phyloP scores from a whole-genome alignment of 108 stramenopile species.

The Cafeteria roenbergensis region DNA sequence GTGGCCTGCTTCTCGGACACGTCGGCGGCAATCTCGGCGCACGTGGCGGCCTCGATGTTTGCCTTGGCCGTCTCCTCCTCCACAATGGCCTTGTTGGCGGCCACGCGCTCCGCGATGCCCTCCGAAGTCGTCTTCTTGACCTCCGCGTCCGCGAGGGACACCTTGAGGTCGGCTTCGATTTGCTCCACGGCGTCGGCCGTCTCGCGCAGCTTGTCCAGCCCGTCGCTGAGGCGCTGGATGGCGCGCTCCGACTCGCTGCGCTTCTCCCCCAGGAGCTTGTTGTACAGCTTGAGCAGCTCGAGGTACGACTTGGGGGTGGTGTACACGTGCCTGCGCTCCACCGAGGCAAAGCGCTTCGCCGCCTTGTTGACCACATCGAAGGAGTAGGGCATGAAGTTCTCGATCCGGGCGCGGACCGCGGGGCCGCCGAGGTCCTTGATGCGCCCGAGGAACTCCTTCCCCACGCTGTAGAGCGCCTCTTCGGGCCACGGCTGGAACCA shows the following conservation, averaged over 20 bases:
- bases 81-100: conserved; percentile 57
- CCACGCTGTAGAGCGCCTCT: conserved; percentile 50
- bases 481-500: conserved; percentile 65
- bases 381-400: conserved; percentile 56
- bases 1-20: conserved; percentile 47
- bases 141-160: conserved; percentile 59
- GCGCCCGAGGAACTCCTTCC: conserved; percentile 31
- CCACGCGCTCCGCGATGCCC: conserved; percentile 61
- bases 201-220: conserved; percentile 52
- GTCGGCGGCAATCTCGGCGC: conserved; percentile 51
- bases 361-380: conserved; percentile 53
- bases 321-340: conserved; percentile 52
- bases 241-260: conserved; percentile 33
- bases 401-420: conserved; percentile 45
- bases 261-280: conserved; percentile 41
- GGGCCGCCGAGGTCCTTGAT: conserved; percentile 27
- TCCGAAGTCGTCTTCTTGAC: conserved; percentile 60
- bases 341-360: conserved; percentile 37
- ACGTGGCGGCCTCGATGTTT: conserved; percentile 50
- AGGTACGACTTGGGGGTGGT: conserved; percentile 62
- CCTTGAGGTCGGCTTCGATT: conserved; percentile 59
- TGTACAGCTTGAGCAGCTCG: conserved; percentile 60
- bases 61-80: conserved; percentile 58
- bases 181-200: conserved; percentile 55
- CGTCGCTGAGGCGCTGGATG: conserved; percentile 53